phyloP scores from a whole-genome alignment of 192 early-diverging fungal genomes.

The Coemansia sp. region DNA sequence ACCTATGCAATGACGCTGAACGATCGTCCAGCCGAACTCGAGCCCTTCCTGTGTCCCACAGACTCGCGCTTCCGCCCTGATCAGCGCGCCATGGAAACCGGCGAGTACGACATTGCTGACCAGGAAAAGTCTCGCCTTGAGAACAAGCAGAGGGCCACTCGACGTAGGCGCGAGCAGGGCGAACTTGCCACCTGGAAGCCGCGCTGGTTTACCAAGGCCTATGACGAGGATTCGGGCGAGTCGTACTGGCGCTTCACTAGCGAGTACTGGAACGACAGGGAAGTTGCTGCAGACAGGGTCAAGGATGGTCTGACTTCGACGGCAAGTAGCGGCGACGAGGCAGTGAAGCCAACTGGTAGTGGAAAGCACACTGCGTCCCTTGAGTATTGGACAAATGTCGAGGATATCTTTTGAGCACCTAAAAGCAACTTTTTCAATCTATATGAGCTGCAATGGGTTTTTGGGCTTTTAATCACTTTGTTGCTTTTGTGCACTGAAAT shows the following conservation, averaged over 20 bases:
- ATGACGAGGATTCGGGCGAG: constrained; percentile 71
- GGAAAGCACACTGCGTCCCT: neutral
- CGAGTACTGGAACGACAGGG: constrained; percentile 73
- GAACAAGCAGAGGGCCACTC: constrained; percentile 68
- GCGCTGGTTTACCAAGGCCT: constrained; percentile 74
- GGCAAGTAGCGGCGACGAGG: neutral
- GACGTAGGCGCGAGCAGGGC: constrained; percentile 61
- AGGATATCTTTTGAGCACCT: constrained; percentile 36
- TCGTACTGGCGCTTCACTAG: constrained; percentile 62
- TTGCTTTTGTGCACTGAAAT: constrained; percentile 17
- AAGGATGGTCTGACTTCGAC: neutral
- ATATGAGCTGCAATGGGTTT: no score
- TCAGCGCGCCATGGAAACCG: constrained; percentile 83
- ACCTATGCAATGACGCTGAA: constrained; percentile 77
- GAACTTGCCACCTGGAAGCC: constrained; percentile 61
- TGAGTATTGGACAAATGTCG: constrained; percentile 32
- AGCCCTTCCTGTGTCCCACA: constrained; percentile 66
- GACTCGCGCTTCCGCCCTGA: constrained; percentile 85
- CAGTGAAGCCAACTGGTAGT: neutral
- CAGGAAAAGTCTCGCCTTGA: constrained; percentile 73
- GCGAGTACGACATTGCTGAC: constrained; percentile 76
- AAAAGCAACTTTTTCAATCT: neutral
- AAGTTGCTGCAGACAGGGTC: constrained; percentile 38
- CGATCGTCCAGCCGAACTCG: constrained; percentile 61
- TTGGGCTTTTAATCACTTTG: neutral